Evolutionary conservation across 345 rosid species (phyloP), one percentile per base, ranked within the genome.

Genomic region (Xanthoceras sorbifolium): DNA sequence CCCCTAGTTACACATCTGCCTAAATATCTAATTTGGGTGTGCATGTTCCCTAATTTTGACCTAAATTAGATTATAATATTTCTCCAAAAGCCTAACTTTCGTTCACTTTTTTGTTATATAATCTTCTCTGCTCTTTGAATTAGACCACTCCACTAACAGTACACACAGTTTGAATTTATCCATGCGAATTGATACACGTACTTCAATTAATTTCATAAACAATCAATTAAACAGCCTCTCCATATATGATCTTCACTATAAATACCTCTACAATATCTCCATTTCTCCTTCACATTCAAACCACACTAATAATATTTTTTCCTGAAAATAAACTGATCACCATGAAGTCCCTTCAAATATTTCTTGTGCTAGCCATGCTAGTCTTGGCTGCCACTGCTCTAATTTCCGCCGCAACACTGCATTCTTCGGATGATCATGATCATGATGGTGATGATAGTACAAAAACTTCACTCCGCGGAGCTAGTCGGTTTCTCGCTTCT

Each of bases 111-210:
- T 73, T 64, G 61, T 59, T 69, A 5, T 57, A 71, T 40, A 76
- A 59, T 20, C 34, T 67, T 38, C 20, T 59, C n/a, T 10, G 61
- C 60, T 38, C 76, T 6, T 55, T 26, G 76, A 78, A 55, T 78
- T 69, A 32, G 84, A 82, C 81, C 78, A 73, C 75, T 70, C 81
- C 81, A 59, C 76, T 78, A 63, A 9, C 12, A 63, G 5, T 40
- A 32, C 52, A 32, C 55, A 69, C 12, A 11, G 38, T 50, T 32
- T 23, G 70, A 73, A 69, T 8, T 25, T 68, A 69, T 7, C 57
- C 34, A 23, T 36, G 44, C 46, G 8, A 50, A 17, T 4, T 17
- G 4, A 7, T 5, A n/a, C 32, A 23, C 44, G 69, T 74, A 52
- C 38, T 67, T 59, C 26, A n/a, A 14, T 62, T 20, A n/a, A 14